Evolutionary conservation across 2,329 filamentous ascomycete genomes (phyloP).

Genomic region (Dendryphion nanum): DNA sequence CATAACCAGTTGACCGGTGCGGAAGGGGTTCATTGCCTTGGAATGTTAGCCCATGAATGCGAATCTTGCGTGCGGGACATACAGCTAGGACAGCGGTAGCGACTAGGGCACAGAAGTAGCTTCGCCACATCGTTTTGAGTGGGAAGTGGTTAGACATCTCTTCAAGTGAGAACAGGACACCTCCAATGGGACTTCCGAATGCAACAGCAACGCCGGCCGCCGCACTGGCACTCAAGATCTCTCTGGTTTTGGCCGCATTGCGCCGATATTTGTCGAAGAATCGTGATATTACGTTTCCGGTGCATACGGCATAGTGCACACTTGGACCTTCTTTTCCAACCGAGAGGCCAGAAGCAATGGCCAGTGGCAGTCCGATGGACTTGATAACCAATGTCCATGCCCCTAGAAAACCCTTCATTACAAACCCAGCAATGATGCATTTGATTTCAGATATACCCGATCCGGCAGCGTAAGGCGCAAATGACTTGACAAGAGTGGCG

Average conservation of each 20-base stretch:
- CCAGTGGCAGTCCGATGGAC: constrained; percentile 82
- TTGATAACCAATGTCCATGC: constrained; percentile 93
- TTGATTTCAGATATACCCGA: constrained; percentile 99
- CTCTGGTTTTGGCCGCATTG: constrained; percentile 90
- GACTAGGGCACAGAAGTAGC: constrained; percentile 95
- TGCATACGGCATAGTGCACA: constrained; percentile 98
- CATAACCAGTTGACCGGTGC: constrained; percentile 97
- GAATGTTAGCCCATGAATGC: neutral
- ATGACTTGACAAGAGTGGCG: constrained; percentile 81
- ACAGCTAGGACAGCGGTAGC: constrained; percentile 85
- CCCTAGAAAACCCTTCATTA: constrained; percentile 97
- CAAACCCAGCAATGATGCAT: constrained; percentile 96
- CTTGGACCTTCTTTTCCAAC: constrained; percentile 97
- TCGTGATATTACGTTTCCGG: constrained; percentile 91
- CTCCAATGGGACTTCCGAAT: constrained; percentile 95
- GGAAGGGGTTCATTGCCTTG: constrained; percentile 93
- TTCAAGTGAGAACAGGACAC: constrained; percentile 93
- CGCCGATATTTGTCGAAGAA: constrained; percentile 89
- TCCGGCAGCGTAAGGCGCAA: constrained; percentile 92
- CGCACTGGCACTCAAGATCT: constrained; percentile 91
- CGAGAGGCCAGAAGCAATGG: constrained; percentile 89
- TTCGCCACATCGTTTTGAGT: constrained; percentile 95
- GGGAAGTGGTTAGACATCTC: constrained; percentile 98
- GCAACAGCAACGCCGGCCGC: constrained; percentile 94
- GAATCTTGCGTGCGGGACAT: constrained; percentile 24